Evolutionary conservation across 805 yeast species (phyloP).

Genomic region (Candida tallmaniae): DNA sequence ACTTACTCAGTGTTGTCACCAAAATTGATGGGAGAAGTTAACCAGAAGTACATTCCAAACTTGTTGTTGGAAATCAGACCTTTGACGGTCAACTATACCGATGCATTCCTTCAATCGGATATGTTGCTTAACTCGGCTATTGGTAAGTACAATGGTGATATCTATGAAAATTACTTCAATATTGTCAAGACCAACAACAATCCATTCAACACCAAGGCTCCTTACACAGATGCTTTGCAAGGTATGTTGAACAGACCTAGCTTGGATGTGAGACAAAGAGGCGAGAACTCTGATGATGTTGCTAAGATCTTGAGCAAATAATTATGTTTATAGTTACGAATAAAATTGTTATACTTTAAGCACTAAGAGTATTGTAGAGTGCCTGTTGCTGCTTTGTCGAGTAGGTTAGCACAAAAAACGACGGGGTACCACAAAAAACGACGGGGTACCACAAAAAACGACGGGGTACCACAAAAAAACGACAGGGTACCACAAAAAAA

Average conservation of each 20-base stretch:
- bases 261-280: constrained; percentile 34
- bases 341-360: too few relatives aligned
- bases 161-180: constrained; percentile 39
- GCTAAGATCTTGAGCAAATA: constrained; percentile 21
- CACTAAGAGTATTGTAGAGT: too few relatives aligned
- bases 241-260: constrained; percentile 38
- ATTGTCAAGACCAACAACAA: constrained; percentile 32
- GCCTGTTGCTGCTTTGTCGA: too few relatives aligned
- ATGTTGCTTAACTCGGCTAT: constrained; percentile 39
- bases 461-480: too few relatives aligned
- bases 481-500: too few relatives aligned
- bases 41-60: constrained; percentile 25
- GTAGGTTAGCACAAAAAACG: too few relatives aligned
- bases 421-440: too few relatives aligned
- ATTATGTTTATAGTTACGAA: too few relatives aligned
- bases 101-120: constrained; percentile 41
- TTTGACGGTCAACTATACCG: constrained; percentile 37
- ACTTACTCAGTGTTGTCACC: constrained; percentile 30
- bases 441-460: too few relatives aligned
- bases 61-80: constrained; percentile 36
- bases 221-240: constrained; percentile 35
- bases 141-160: constrained; percentile 40
- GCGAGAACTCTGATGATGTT: constrained; percentile 32
- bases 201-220: constrained; percentile 34
- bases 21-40: constrained; percentile 22